phyloP scores from a whole-genome alignment of 2,329 filamentous ascomycete genomes.

The Fusarium torulosum region DNA sequence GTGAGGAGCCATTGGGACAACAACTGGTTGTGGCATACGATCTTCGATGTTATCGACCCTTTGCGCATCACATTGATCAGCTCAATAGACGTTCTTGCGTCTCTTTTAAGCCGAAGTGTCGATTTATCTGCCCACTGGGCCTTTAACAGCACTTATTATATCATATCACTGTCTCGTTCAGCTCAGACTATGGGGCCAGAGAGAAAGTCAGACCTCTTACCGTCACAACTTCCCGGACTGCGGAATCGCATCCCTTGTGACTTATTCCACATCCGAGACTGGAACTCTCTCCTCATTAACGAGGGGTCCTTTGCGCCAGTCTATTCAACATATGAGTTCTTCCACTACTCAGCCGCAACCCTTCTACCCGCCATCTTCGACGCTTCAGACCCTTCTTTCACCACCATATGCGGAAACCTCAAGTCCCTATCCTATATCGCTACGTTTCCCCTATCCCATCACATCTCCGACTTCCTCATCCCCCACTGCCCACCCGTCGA shows the following conservation, averaged over 20 bases:
- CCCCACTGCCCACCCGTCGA: slow-evolving; percentile 63
- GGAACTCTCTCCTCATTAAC: slow-evolving; percentile 76
- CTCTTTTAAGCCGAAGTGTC: slow-evolving; percentile 68
- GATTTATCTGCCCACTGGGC: slow-evolving; percentile 71
- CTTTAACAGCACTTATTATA: slow-evolving; percentile 73
- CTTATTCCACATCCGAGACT: slow-evolving; percentile 71
- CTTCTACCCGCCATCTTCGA: slow-evolving; percentile 67
- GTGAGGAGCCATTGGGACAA: slow-evolving; percentile 45
- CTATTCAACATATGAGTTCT: slow-evolving; percentile 79
- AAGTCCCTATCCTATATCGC: slow-evolving; percentile 70
- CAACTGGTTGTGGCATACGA: slow-evolving; percentile 66
- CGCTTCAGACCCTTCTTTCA: slow-evolving; percentile 55
- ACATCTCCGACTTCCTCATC: slow-evolving; percentile 65
- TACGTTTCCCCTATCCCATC: slow-evolving; percentile 74
- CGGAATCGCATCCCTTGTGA: slow-evolving; percentile 47
- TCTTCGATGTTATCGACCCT: slow-evolving; percentile 68
- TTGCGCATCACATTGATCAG: slow-evolving; percentile 68
- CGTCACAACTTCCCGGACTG: slow-evolving; percentile 27
- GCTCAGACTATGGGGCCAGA: not conserved
- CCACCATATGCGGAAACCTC: slow-evolving; percentile 55
- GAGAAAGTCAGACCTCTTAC: slow-evolving; percentile 9
- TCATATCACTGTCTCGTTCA: slow-evolving; percentile 62
- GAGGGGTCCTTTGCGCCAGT: slow-evolving; percentile 80
- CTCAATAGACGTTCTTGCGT: slow-evolving; percentile 71
- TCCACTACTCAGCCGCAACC: slow-evolving; percentile 72